Conservation (phyloP, 2,329 filamentous ascomycete species). For the Venturia effusa region DNA sequence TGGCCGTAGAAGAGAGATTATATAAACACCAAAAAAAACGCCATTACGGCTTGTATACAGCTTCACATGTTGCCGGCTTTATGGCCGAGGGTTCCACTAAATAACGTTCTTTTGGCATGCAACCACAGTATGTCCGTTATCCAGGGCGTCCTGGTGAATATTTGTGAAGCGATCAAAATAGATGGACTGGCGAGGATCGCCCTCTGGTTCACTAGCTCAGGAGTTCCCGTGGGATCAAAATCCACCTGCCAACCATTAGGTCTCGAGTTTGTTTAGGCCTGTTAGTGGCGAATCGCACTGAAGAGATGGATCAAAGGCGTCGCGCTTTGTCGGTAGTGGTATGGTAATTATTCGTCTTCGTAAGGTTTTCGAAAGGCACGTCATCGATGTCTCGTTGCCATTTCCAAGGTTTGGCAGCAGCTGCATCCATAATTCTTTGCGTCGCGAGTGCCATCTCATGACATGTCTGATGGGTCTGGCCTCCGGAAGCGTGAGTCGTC, state of each 20-base stretch:
- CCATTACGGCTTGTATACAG: too few relatives aligned
- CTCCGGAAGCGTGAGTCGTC: slow-evolving; percentile 42
- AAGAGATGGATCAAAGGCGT: slow-evolving; percentile 40
- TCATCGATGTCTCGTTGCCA: slow-evolving; percentile 35
- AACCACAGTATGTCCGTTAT: slow-evolving; percentile 37
- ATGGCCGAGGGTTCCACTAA: too few relatives aligned
- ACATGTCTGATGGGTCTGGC: slow-evolving; percentile 38
- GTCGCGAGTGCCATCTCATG: slow-evolving; percentile 25
- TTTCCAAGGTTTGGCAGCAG: background rate
- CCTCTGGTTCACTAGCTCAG: slow-evolving; percentile 25
- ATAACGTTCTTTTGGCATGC: too few relatives aligned
- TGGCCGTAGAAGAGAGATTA: too few relatives aligned
- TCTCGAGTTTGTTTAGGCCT: background rate
- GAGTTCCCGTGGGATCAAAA: background rate
- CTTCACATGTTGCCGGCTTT: too few relatives aligned
- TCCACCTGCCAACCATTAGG: slow-evolving; percentile 17
- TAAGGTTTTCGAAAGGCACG: slow-evolving; percentile 37
- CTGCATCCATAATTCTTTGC: background rate
- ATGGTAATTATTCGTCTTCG: slow-evolving; percentile 37
- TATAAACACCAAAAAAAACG: too few relatives aligned
- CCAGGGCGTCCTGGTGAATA: slow-evolving; percentile 36
- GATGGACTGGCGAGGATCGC: slow-evolving; percentile 36
- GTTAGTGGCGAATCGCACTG: background rate
- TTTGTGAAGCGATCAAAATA: slow-evolving; percentile 30
- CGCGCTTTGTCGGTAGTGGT: slow-evolving; percentile 31